These are phyloP conservation scores for Dimargaris verticillata DNA, from an alignment of 192 early-diverging fungal species.

Conservation along the genomic window DNA sequence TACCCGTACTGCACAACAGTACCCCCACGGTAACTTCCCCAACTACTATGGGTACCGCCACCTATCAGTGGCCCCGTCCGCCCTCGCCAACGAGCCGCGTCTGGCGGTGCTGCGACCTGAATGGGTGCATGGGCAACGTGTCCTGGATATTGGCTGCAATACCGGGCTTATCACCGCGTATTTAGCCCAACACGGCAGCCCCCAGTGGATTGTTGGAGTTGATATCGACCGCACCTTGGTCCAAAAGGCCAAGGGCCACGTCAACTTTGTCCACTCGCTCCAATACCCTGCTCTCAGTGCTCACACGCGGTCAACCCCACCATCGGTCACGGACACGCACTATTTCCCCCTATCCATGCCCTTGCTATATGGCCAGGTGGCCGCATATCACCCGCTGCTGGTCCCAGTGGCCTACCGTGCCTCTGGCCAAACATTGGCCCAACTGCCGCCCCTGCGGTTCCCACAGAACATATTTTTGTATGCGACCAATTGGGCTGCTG, in stretches of 20 bases:
- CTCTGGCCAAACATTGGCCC: neutral
- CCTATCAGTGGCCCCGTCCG: neutral
- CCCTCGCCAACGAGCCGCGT: slow-evolving; percentile 30
- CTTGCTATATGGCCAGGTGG: slow-evolving; percentile 22
- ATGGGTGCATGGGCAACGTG: slow-evolving; percentile 33
- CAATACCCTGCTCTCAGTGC: slow-evolving; percentile 12
- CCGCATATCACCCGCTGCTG: slow-evolving; percentile 13
- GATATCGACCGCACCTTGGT: slow-evolving; percentile 58
- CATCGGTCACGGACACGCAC: slow-evolving; percentile 6
- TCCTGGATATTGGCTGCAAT: slow-evolving; percentile 74
- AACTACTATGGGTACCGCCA: slow-evolving; percentile 37
- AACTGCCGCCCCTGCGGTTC: slow-evolving; percentile 4
- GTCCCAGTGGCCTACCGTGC: neutral
- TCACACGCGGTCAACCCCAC: neutral
- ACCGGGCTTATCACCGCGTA: slow-evolving; percentile 36
- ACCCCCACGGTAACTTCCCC: slow-evolving; percentile 35
- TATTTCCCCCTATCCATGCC: slow-evolving; percentile 38
- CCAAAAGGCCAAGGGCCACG: slow-evolving; percentile 29
- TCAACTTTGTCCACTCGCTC: slow-evolving; percentile 27
- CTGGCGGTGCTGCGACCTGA: slow-evolving; percentile 29
- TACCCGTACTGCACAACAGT: no score
- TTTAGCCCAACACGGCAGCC: slow-evolving; percentile 31
- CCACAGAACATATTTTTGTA: slow-evolving; percentile 6
- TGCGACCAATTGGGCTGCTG: slow-evolving; percentile 4
- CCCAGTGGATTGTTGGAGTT: slow-evolving; percentile 42